A percentile compares a stretch with the other conserved stretches of the same genome.
phyloP scores from a whole-genome alignment of 129 eudicot species.

The Centaurea solstitialis region DNA sequence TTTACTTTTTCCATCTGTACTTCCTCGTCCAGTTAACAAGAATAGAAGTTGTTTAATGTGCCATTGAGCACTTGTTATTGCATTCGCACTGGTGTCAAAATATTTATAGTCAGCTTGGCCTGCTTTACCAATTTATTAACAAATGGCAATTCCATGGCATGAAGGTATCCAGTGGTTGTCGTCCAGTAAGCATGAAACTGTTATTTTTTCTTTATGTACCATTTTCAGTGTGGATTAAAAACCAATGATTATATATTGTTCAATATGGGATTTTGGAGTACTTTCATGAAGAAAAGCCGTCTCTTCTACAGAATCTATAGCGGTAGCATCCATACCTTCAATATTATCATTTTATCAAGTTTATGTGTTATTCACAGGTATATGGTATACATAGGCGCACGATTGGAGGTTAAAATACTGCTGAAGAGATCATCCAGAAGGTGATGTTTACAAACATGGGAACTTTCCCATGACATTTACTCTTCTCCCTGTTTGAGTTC shows the following conservation, averaged over 20 bases:
- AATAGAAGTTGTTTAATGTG: not conserved
- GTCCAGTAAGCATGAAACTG: not conserved
- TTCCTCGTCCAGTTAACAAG: conserved; percentile 9
- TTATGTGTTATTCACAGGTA: not conserved
- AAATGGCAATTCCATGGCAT: not conserved
- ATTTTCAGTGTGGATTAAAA: not conserved
- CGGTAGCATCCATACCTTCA: not conserved
- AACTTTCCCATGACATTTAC: not conserved
- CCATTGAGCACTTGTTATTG: not conserved
- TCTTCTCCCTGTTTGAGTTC: not conserved
- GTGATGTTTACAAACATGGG: not conserved
- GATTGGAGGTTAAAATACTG: not conserved
- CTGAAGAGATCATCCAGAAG: not conserved
- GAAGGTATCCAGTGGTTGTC: not conserved
- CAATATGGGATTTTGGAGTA: not conserved
- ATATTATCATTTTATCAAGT: not conserved
- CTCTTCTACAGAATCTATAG: not conserved
- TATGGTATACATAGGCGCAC: not conserved
- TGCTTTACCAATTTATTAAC: not conserved
- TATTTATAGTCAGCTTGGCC: not conserved
- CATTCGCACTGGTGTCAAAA: not conserved
- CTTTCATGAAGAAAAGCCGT: not conserved
- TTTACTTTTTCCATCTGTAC: conserved; percentile 22
- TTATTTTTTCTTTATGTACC: not conserved
- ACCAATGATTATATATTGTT: not conserved